Conservation (phyloP, 192 early-diverging fungal genomes). For the Obelidium mucronatum region DNA sequence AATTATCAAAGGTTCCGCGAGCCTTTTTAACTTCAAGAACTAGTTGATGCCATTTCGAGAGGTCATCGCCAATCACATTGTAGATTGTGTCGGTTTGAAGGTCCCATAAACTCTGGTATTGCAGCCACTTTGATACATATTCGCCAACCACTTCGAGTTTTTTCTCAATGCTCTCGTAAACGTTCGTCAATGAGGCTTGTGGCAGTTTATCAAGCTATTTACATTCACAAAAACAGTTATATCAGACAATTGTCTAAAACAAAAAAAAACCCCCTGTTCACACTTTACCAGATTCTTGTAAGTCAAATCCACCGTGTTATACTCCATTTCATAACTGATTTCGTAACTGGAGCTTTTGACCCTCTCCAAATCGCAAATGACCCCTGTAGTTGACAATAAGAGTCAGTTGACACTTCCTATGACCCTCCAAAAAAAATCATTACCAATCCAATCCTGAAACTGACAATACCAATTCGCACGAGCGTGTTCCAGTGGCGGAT, state of each 20-base stretch:
- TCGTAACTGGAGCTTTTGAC: constrained; percentile 94
- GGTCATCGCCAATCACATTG: constrained; percentile 83
- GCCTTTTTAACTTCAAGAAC: constrained; percentile 94
- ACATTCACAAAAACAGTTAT: neutral
- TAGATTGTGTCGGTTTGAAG: constrained; percentile 87
- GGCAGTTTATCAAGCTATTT: constrained; percentile 71
- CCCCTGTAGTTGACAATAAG: constrained; percentile 46
- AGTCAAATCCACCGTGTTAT: constrained; percentile 54
- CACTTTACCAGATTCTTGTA: constrained; percentile 67
- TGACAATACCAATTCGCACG: constrained; percentile 86
- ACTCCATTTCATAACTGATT: constrained; percentile 58
- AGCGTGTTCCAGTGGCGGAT: constrained; percentile 95
- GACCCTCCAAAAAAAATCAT: constrained; percentile 3
- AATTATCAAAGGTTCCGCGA: constrained; percentile 95
- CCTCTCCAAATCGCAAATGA: constrained; percentile 83
- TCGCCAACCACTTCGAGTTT: constrained; percentile 77
- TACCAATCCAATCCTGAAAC: constrained; percentile 90
- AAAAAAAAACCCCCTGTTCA: constrained; percentile 2
- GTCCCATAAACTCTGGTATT: constrained; percentile 99
- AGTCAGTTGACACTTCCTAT: neutral
- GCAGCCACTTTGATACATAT: constrained; percentile 95
- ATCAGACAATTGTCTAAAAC: neutral
- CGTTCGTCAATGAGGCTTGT: constrained; percentile 71
- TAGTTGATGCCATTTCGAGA: constrained; percentile 91
- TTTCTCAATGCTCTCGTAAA: constrained; percentile 84